Evolutionary conservation across 2,329 filamentous ascomycete genomes (phyloP).

Genomic region (Colletotrichum orbiculare): DNA sequence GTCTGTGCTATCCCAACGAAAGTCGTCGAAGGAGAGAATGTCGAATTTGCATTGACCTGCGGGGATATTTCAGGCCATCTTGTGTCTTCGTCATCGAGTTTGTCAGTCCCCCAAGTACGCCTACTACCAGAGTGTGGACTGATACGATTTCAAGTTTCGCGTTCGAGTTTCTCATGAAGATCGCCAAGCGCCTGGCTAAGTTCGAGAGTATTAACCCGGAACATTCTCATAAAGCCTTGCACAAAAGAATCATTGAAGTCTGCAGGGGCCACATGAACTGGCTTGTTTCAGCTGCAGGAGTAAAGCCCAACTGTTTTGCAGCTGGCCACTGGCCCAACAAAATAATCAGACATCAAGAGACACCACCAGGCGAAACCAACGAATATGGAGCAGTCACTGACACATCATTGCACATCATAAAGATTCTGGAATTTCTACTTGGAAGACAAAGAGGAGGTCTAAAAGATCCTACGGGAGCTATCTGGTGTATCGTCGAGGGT

Average conservation of each 20-base stretch:
- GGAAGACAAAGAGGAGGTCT: too few species aligned
- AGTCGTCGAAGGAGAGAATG: accelerated
- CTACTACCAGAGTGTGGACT: too few species aligned
- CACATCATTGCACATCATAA: background rate
- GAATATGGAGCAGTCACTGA: background rate
- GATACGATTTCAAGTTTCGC: background rate
- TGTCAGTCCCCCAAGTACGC: background rate
- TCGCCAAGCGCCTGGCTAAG: background rate
- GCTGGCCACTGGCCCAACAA: background rate
- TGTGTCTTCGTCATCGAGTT: background rate
- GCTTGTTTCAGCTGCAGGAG: background rate
- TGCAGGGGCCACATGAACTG: background rate
- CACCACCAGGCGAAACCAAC: background rate
- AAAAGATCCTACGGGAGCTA: too few species aligned
- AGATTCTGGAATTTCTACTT: background rate
- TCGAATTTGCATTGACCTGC: background rate
- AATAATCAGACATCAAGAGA: accelerated
- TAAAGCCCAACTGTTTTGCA: background rate
- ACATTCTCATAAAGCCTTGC: background rate
- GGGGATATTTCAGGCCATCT: background rate
- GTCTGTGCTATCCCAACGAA: background rate
- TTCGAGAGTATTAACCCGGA: too few species aligned
- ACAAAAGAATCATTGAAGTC: accelerated
- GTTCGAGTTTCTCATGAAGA: background rate
- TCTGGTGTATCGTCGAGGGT: accelerated